Conservation (phyloP, 331 rosid species). For the Rosa hybrid region DNA sequence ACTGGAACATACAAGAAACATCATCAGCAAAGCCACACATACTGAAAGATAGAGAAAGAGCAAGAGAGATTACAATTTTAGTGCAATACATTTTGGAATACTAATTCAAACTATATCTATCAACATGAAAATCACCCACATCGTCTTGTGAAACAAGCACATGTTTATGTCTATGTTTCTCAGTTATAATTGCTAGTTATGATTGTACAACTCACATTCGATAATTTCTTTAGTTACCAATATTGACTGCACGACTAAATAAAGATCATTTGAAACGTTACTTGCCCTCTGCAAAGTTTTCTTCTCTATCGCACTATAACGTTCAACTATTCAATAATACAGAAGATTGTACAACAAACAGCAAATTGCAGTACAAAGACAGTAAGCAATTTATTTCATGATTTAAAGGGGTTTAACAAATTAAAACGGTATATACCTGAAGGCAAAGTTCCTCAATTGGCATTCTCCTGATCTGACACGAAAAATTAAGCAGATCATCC, state of each 20-base stretch:
- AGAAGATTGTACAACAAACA: neutral
- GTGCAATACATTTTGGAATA: neutral
- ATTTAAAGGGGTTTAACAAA: neutral
- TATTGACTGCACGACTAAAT: neutral
- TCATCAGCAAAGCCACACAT: no score
- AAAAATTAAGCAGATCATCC: no score
- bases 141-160: neutral
- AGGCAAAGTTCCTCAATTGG: conserved; percentile 94
- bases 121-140: neutral
- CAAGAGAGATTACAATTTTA: neutral
- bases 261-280: neutral
- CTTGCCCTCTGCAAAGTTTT: neutral
- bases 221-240: neutral
- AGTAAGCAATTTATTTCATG: neutral
- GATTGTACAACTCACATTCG: neutral
- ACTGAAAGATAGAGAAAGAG: no score
- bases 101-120: neutral
- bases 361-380: neutral
- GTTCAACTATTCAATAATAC: neutral
- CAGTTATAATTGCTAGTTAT: neutral
- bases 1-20: no score
- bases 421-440: conserved; percentile 57
- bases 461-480: conserved; percentile 68
- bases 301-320: neutral
- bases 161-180: neutral